Base-by-base conservation (phyloP, 768 basidiomycete genomes). In the Amanita muscaria region DNA sequence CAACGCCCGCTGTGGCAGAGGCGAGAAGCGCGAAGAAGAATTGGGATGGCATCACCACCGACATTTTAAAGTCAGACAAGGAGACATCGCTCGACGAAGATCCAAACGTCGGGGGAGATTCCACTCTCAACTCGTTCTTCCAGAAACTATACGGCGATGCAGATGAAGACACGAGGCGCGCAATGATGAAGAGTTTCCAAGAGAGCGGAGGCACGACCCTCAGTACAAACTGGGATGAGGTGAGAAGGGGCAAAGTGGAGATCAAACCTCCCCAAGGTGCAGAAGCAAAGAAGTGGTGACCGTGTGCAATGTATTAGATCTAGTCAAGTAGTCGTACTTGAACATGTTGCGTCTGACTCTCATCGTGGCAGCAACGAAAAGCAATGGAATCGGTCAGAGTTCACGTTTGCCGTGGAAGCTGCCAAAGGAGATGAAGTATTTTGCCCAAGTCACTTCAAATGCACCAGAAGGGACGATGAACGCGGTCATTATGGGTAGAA, bases 181-280 rank as follows among this genome's bases (percentile, higher is more conserved):
- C 96, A 3, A 99, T 99, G 92, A 80, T 97, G 81, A 99, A 99
- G 75, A 93, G 89, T 58, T 97, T 88, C 62, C 72, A 74, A 49
- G 94, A 99, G 69, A 90, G 88, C 53, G 91, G 91, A 5, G 96
- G 96, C 6, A 99, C 96, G 7, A 84, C 90, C 0, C 69, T 99
- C 31, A 92, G 88, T 65, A 99, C 94, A 0, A 90, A 96, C 61
- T 99, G 94, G 94, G 79, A 78, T 4, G 88, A 91, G 51, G 90
- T 99, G 12, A 67, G 61, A 49, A 85, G 84, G 66, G 69, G 47
- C 6, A 68, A 63, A 48, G 81, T 88, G 2, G 77, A 83, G 25
- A 82, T 91, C 27, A 82, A 84, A 59, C 88, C 93, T 1, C 93
- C 93, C 36, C 54, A 77, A 40, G 91, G 91, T 3, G 76, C 82